phyloP scores from a whole-genome alignment of 1,139 yeast species.

The Candida neerlandica region DNA sequence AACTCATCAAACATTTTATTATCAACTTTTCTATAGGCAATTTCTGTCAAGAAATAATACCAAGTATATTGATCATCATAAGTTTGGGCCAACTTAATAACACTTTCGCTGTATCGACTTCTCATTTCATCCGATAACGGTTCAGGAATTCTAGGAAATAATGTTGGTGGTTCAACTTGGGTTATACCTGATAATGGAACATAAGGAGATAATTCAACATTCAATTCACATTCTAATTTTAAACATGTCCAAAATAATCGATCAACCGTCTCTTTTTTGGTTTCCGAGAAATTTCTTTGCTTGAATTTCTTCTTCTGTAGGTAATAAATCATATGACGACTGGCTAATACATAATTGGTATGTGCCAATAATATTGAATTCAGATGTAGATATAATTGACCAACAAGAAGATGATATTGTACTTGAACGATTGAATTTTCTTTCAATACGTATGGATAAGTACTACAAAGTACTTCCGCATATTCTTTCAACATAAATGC shows the following conservation, averaged over 20 bases:
- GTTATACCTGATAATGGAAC: constrained; percentile 47
- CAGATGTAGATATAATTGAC: constrained; percentile 39
- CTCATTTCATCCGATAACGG: constrained; percentile 22
- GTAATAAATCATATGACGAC: constrained; percentile 39
- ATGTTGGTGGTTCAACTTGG: constrained; percentile 40
- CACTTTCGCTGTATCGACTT: constrained; percentile 29
- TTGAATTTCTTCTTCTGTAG: constrained; percentile 20
- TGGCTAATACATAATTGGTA: constrained; percentile 32
- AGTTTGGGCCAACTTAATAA: constrained; percentile 30
- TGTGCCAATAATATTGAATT: constrained; percentile 44
- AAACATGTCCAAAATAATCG: constrained; percentile 49
- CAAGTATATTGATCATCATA: constrained; percentile 46
- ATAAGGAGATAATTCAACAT: constrained; percentile 47
- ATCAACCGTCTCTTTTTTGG: constrained; percentile 14
- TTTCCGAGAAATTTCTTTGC: constrained; percentile 9
- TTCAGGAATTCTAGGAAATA: constrained; percentile 45
- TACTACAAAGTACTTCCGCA: constrained; percentile 24
- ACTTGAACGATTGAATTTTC: constrained; percentile 27
- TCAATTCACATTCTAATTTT: constrained; percentile 48
- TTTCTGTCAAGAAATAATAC: constrained; percentile 51
- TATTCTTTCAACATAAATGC: constrained; percentile 28
- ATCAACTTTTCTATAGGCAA: constrained; percentile 51
- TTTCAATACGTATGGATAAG: constrained; percentile 27
- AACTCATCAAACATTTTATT: constrained; percentile 46
- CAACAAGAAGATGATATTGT: constrained; percentile 33